Evolutionary conservation across 352 stramenopile species (phyloP).

Genomic region (Phytophthora sp.): DNA sequence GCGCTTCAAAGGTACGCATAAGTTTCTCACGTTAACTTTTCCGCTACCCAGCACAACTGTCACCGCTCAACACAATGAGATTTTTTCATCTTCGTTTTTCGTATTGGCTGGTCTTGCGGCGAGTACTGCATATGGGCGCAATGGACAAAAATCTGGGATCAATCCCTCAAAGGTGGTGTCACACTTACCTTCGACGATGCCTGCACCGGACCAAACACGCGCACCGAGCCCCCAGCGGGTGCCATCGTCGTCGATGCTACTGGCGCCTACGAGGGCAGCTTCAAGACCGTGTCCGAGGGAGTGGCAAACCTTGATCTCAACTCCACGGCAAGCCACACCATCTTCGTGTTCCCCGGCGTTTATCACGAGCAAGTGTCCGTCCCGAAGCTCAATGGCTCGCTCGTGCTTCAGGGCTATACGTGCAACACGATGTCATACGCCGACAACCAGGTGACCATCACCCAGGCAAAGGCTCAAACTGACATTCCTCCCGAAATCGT

Average conservation of each 20-base stretch:
- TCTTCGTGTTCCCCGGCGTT: conserved; percentile 14
- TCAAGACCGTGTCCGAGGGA: conserved; percentile 1
- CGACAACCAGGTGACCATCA: conserved; percentile 17
- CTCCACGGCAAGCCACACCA: not conserved
- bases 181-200: no score
- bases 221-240: not conserved
- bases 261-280: not conserved
- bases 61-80: no score
- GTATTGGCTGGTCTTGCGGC: no score
- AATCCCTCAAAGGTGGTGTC: no score
- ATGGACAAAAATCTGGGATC: no score
- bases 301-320: not conserved
- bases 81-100: no score
- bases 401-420: conserved; percentile 14
- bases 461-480: conserved; percentile 7
- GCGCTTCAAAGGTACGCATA: no score
- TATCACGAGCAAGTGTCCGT: conserved; percentile 10
- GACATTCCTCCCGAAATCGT: not conserved
- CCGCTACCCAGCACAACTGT: no score
- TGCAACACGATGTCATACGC: conserved; percentile 13
- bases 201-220: conserved; percentile 4
- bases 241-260: conserved; percentile 14
- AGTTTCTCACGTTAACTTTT: no score
- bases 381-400: not conserved
- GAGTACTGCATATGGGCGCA: no score